phyloP scores from a whole-genome alignment of 2,329 filamentous ascomycete genomes.

The Raffaelea arxii region DNA sequence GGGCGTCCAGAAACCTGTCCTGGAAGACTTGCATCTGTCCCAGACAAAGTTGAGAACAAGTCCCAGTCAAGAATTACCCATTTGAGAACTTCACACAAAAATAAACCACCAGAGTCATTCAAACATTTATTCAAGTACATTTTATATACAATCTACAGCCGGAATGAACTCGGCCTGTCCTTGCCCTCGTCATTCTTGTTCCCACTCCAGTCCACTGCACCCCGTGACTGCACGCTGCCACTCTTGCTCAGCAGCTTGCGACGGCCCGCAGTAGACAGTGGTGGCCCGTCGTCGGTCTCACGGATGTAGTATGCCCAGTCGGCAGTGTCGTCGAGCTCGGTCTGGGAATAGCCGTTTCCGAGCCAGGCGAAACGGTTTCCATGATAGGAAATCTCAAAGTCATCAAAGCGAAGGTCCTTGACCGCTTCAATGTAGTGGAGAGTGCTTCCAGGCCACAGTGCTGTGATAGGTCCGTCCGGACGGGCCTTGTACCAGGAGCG shows the following conservation, averaged over 20 bases:
- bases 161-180: background rate
- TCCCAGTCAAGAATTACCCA: too few species aligned
- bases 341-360: conserved; percentile 31
- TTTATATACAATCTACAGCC: too few species aligned
- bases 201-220: conserved; percentile 13
- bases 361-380: conserved; percentile 13
- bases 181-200: background rate
- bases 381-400: conserved; percentile 18
- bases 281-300: conserved; percentile 20
- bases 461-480: conserved; percentile 15
- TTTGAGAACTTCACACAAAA: too few species aligned
- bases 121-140: too few species aligned
- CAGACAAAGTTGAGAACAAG: too few species aligned
- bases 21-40: too few species aligned
- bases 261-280: background rate
- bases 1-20: too few species aligned
- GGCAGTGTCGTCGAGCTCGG: conserved; percentile 27
- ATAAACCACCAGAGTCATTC: too few species aligned
- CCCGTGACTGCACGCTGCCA: conserved; percentile 14
- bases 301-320: conserved; percentile 30
- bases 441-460: conserved; percentile 14
- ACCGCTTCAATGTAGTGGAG: conserved; percentile 19
- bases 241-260: conserved; percentile 18
- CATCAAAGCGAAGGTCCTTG: conserved; percentile 21
- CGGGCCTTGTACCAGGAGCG: conserved; percentile 19